phyloP scores from a whole-genome alignment of 2,329 filamentous ascomycete genomes.

The Fusarium secorum region DNA sequence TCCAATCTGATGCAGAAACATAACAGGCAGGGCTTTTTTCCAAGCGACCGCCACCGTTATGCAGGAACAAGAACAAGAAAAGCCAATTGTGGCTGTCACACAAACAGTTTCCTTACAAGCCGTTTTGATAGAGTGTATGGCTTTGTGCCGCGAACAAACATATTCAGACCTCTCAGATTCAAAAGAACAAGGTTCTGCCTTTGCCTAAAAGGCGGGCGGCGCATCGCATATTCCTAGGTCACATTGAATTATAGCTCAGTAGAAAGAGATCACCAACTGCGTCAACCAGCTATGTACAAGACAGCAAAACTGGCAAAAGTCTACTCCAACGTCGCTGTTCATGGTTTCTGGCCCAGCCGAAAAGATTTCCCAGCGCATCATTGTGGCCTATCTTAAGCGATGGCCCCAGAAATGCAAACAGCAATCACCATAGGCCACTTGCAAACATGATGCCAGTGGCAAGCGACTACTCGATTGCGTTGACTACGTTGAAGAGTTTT shows the following conservation, averaged over 20 bases:
- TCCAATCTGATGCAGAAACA: constrained; percentile 32
- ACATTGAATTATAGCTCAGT: not conserved
- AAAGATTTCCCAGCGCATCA: not conserved
- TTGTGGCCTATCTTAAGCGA: constrained; percentile 16
- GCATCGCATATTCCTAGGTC: constrained; percentile 6
- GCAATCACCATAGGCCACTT: constrained; percentile 6
- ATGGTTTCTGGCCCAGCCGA: not conserved
- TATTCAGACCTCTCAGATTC: not conserved
- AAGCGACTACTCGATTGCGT: constrained; percentile 15
- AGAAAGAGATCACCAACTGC: not conserved
- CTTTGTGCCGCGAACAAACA: constrained; percentile 11
- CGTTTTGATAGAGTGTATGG: constrained; percentile 12
- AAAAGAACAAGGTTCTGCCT: constrained; percentile 2
- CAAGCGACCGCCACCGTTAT: constrained; percentile 38
- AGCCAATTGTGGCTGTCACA: constrained; percentile 33
- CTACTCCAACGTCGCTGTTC: not conserved
- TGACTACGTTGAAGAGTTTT: not conserved
- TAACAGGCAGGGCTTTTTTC: constrained; percentile 17
- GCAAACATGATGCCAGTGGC: constrained; percentile 25
- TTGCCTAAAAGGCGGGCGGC: not conserved
- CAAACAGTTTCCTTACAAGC: constrained; percentile 21
- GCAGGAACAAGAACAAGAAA: constrained; percentile 42
- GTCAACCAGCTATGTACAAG: not conserved
- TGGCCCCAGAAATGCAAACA: constrained; percentile 23
- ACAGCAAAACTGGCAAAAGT: not conserved